Evolutionary conservation across 2,329 filamentous ascomycete species (phyloP).

Genomic region (Sphaerulina vaccinii): DNA sequence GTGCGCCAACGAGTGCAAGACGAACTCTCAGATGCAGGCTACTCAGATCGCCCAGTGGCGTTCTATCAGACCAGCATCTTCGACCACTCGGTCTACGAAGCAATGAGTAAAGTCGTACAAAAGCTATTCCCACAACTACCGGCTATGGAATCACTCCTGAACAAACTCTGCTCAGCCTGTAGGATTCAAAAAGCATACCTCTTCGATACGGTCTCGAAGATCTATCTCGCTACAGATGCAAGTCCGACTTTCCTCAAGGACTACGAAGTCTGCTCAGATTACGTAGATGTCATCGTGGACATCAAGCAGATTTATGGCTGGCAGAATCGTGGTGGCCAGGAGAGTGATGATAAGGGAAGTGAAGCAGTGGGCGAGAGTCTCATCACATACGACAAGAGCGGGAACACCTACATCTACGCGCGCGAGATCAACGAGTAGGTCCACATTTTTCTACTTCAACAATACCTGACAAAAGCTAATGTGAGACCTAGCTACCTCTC

Average conservation of each 20-base stretch:
- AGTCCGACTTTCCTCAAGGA: conserved; percentile 90
- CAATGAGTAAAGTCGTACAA: conserved; percentile 97
- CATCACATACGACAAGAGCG: conserved; percentile 59
- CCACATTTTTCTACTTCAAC: background rate
- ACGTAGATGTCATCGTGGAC: conserved; percentile 97
- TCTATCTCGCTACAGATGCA: conserved; percentile 96
- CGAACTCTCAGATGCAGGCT: conserved; percentile 87
- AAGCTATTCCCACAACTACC: conserved; percentile 92
- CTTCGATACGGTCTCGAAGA: conserved; percentile 96
- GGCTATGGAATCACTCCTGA: conserved; percentile 89
- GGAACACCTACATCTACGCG: conserved; percentile 61
- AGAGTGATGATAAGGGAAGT: conserved; percentile 4
- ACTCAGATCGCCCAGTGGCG: conserved; percentile 88
- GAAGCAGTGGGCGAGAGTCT: conserved; percentile 53
- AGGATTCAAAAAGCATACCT: conserved; percentile 97
- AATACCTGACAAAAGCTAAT: background rate
- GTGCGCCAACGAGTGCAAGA: conserved; percentile 96
- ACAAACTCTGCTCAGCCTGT: conserved; percentile 88
- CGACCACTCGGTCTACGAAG: conserved; percentile 97
- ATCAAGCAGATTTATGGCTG: conserved; percentile 94
- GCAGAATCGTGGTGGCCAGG: conserved; percentile 35
- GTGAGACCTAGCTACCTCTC: conserved; percentile 62
- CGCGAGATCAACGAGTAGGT: conserved; percentile 66
- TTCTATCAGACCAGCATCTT: conserved; percentile 98
- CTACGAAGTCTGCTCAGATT: conserved; percentile 98